Evolutionary conservation across 257 asterid genomes (phyloP), one percentile per base, ranked within the genome.

Genomic region (Lithospermum erythrorhizon): DNA sequence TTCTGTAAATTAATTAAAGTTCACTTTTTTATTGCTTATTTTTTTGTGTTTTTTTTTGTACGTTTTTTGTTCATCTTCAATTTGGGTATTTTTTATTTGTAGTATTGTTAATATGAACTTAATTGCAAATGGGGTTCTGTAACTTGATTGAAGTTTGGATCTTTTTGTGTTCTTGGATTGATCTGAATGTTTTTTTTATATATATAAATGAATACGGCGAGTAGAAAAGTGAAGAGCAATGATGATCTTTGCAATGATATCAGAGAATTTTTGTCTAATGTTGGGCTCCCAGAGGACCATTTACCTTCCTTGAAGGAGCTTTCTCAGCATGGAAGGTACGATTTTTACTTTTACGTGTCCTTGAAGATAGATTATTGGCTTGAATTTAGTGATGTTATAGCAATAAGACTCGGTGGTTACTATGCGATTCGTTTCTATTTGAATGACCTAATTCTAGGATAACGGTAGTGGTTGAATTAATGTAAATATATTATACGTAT

Each of bases 291-390:
- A 13, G 70, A 75, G 57, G 78, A 79, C 68, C 82, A 86, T 32
- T 86, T 88, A 60, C 98, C 97, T 61, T 73, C 98, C 53, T 78
- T 47, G 72, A 91, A 84, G 65, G 94, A 86, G 79, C 94, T 91
- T 53, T 80, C 89, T 3, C 71, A 65, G 59, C 70, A 79, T 47
- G 98, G 98, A 67, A 84, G 98, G 98, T 91, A 63, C 69, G 2
- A 69, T 58, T 5, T 52, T 23, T 24, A 23, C 21, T 29, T 27
- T 49, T 11, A 20, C 18, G 41, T 57, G 22, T 48, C 22, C 23
- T 22, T 4, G 11, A 21, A 29, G 23, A n/a, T 6, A 48, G 45
- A 21, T 15, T n/a, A 1, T 62, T 25, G 49, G 20, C 29, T 59
- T 69, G 22, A 6, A 55, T 47, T 22, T 54, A 2, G 23, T 17